These are phyloP conservation scores for Chytriomyces hyalinus DNA, from an alignment of 192 early-diverging fungal species.

Conservation along the genomic window DNA sequence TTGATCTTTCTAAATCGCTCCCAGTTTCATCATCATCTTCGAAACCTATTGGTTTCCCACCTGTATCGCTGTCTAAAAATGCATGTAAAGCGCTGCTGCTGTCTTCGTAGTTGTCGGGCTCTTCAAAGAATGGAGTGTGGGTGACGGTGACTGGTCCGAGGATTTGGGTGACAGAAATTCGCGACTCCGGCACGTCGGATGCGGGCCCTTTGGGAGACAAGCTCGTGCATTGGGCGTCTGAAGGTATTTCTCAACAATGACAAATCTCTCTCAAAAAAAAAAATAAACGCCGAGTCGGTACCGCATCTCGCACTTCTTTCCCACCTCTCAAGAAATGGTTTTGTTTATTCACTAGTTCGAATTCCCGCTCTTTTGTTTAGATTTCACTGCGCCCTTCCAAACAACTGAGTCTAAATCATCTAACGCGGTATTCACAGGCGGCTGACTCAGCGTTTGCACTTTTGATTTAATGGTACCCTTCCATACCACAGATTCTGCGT, in stretches of 20 bases:
- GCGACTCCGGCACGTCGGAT: too few relatives aligned
- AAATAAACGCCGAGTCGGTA: neutral
- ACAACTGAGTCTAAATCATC: neutral
- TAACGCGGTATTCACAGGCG: neutral
- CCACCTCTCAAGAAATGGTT: neutral
- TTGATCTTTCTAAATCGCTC: too few relatives aligned
- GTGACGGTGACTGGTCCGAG: too few relatives aligned
- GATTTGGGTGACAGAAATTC: too few relatives aligned
- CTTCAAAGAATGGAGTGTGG: too few relatives aligned
- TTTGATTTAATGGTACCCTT: neutral
- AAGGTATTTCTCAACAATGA: neutral
- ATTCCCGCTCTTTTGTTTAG: neutral
- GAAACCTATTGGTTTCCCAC: too few relatives aligned
- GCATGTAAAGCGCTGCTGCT: too few relatives aligned
- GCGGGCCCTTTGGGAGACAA: too few relatives aligned
- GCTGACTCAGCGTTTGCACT: neutral
- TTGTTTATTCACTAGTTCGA: neutral
- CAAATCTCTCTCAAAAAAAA: neutral
- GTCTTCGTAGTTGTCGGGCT: too few relatives aligned
- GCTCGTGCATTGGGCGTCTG: neutral
- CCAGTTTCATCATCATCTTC: too few relatives aligned
- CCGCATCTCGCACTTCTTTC: neutral
- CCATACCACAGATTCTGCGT: neutral
- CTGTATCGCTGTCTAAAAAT: too few relatives aligned
- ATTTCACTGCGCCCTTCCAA: neutral